Conservation (phyloP, 495 filamentous ascomycete genomes). For the Aspergillus ostianus region DNA sequence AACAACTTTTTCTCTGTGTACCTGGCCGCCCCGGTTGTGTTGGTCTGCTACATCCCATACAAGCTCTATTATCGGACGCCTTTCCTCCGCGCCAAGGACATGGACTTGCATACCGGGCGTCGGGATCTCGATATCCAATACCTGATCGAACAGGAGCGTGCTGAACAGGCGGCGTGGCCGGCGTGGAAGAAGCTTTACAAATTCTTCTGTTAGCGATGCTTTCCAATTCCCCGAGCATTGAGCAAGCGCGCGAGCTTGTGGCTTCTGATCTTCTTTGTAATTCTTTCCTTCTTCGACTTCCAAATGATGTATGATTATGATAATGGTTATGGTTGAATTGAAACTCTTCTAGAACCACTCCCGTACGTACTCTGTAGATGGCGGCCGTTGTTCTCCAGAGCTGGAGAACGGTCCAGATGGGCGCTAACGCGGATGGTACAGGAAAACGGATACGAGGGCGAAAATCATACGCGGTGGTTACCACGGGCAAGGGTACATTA, state of each 20-base stretch:
- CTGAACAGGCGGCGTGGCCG: slow-evolving; percentile 72
- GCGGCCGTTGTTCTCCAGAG: slow-evolving; percentile 5
- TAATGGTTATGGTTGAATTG: neutral
- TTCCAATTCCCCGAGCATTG: neutral
- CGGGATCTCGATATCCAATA: slow-evolving; percentile 79
- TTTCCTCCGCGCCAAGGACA: slow-evolving; percentile 61
- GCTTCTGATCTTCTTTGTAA: neutral
- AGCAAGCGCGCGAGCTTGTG: neutral
- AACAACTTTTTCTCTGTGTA: slow-evolving; percentile 75
- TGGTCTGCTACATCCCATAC: slow-evolving; percentile 71
- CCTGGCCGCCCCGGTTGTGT: slow-evolving; percentile 79
- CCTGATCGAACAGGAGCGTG: slow-evolving; percentile 71
- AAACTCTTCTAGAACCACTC: too few relatives aligned
- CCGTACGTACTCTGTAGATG: too few relatives aligned
- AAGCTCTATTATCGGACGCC: slow-evolving; percentile 75
- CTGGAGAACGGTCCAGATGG: slow-evolving; percentile 11
- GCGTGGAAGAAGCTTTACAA: slow-evolving; percentile 77
- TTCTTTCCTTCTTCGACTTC: neutral
- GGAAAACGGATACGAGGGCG: neutral
- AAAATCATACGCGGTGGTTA: too few relatives aligned
- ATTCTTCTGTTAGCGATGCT: slow-evolving; percentile 49
- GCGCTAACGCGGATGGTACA: neutral
- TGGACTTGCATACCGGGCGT: slow-evolving; percentile 87
- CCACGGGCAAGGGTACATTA: too few relatives aligned
- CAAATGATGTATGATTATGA: slow-evolving; percentile 7